Evolutionary conservation across 495 filamentous ascomycete genomes (phyloP).

Genomic region (Pyrenopolyporus hunteri): DNA sequence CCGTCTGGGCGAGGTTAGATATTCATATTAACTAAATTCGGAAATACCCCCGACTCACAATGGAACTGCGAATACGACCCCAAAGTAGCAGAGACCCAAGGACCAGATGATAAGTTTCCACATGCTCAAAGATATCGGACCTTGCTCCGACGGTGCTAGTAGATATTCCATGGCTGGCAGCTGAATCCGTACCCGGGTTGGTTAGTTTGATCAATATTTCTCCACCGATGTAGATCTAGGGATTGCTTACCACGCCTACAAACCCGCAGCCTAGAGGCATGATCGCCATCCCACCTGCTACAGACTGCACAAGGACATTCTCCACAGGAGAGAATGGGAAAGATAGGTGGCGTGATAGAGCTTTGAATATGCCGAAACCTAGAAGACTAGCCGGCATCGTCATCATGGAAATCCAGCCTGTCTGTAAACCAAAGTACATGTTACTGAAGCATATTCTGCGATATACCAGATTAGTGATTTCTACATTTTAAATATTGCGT

Average conservation of each 20-base stretch:
- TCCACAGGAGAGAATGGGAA: slow-evolving; percentile 92
- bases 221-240: neutral
- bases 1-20: slow-evolving; percentile 51
- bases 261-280: slow-evolving; percentile 98
- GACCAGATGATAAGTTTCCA: slow-evolving; percentile 86
- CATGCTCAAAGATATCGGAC: slow-evolving; percentile 72
- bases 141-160: slow-evolving; percentile 74
- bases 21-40: neutral
- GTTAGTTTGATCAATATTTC: slow-evolving; percentile 36
- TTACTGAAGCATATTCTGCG: slow-evolving; percentile 32
- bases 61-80: slow-evolving; percentile 94
- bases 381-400: slow-evolving; percentile 91
- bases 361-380: slow-evolving; percentile 95
- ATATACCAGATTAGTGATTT: neutral
- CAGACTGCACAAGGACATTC: slow-evolving; percentile 96
- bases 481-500: neutral
- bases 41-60: slow-evolving; percentile 40
- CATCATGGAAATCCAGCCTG: slow-evolving; percentile 70
- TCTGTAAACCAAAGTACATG: slow-evolving; percentile 92
- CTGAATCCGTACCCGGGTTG: slow-evolving; percentile 17
- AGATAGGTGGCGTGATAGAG: slow-evolving; percentile 68
- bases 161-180: slow-evolving; percentile 92
- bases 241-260: slow-evolving; percentile 67
- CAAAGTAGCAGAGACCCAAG: slow-evolving; percentile 90
- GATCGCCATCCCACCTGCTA: slow-evolving; percentile 92